Base-by-base conservation (phyloP, 1,284 basidiomycete genomes). In the Rhizoctonia solani region DNA sequence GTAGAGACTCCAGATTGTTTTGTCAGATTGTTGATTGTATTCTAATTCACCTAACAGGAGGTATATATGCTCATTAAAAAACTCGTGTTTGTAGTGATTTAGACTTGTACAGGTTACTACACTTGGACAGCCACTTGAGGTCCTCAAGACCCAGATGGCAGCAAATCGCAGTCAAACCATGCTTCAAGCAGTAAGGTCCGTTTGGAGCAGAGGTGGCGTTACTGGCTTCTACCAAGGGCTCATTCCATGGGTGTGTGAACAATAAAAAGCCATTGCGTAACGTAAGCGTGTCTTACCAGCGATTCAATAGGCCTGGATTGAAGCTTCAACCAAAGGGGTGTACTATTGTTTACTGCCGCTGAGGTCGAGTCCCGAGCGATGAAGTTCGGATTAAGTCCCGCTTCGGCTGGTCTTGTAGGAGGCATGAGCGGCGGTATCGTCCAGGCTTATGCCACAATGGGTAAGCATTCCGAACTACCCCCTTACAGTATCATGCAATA, bases 401-500 rank as follows among this genome's bases (percentile, higher is more conserved):
- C 89, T 25, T 82, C 83, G 25, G 89, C 92, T 66, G 96, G 96
- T 74, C 83, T 99, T 72, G 77, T 98, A 52, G 97, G 97, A 72
- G 97, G 97, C 74, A 98, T 99, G 90, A 90, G 91, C 25, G 97
- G 97, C 75, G 97, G 97, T 82, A 82, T 99, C 73, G 93, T 92
- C 37, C 97, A 99, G 80, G 96, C 97, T 8, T 99, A 99, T 77
- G 96, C 95, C 67, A 99, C 97, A 34, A 98, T 98, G 95, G 96
- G 95, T 95, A 74, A 77, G 90, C 84, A 37, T 56, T 30, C 44
- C 54, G 25, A 42, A 49, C 47, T 14, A 25, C 47, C 30, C 19
- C 21, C n/a, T 19, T 47, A 39, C 39, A 11, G 44, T n/a, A 19
- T 37, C 25, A 25, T 41, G 8, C 46, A 49, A 16, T 44, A 39